phyloP scores from a whole-genome alignment of 768 basidiomycete genomes.

The Podaxis mareebaensis region DNA sequence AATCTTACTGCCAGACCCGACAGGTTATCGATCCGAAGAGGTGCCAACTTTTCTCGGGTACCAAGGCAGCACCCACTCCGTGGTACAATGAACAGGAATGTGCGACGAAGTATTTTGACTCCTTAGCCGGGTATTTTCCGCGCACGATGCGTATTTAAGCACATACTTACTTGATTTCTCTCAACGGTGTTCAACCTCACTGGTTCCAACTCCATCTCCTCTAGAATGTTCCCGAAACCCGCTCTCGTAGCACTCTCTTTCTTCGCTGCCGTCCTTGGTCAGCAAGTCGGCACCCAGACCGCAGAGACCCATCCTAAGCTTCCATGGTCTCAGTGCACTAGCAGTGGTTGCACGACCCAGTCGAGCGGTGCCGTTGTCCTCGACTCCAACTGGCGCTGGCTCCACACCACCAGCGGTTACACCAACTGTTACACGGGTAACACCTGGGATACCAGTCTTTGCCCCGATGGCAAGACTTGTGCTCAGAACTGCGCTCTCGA shows the following conservation, averaged over 20 bases:
- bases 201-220: constrained; percentile 29
- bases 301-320: constrained; percentile 53
- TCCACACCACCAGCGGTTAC: constrained; percentile 38
- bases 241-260: constrained; percentile 41
- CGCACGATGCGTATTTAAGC: constrained; percentile 22
- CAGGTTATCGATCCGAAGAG: constrained; percentile 9
- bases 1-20: background rate
- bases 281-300: constrained; percentile 53
- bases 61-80: background rate
- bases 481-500: constrained; percentile 44
- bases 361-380: constrained; percentile 41
- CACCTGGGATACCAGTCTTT: constrained; percentile 51
- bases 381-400: constrained; percentile 62
- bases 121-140: constrained; percentile 26
- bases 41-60: background rate
- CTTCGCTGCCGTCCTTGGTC: constrained; percentile 45
- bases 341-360: constrained; percentile 41
- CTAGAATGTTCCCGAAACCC: constrained; percentile 25
- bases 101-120: background rate
- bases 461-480: constrained; percentile 50
- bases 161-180: background rate
- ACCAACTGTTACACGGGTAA: constrained; percentile 58
- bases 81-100: background rate
- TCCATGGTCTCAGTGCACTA: constrained; percentile 46
- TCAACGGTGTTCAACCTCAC: constrained; percentile 23